Evolutionary conservation across 306 rosid genomes (phyloP).

Genomic region (Elaeagnus macrophylla): DNA sequence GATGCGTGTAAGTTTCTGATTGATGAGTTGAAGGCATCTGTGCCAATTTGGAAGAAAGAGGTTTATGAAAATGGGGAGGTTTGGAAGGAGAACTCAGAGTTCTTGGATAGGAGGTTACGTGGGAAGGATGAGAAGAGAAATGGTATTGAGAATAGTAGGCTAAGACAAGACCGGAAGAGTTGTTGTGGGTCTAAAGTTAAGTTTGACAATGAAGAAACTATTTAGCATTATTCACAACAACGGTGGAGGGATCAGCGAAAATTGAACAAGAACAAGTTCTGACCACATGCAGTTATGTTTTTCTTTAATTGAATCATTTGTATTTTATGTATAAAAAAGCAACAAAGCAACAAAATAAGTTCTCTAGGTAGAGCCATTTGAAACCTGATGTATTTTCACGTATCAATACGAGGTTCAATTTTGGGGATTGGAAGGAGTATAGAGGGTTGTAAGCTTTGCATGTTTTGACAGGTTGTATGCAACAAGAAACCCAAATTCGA

Average conservation of each 20-base stretch:
- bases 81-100: slow-evolving; percentile 89
- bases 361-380: too few species aligned
- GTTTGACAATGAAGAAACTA: slow-evolving; percentile 35
- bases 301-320: too few species aligned
- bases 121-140: slow-evolving; percentile 28
- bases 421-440: too few species aligned
- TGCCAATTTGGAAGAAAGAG: slow-evolving; percentile 98
- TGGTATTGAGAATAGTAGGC: slow-evolving; percentile 20
- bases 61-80: slow-evolving; percentile 83
- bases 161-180: slow-evolving; percentile 28
- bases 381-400: too few species aligned
- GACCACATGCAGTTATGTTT: too few species aligned
- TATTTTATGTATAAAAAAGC: too few species aligned
- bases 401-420: too few species aligned
- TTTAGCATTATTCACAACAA: neutral
- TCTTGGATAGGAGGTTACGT: slow-evolving; percentile 53
- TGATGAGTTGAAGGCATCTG: slow-evolving; percentile 72
- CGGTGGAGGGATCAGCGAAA: slow-evolving; percentile 5
- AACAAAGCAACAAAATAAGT: too few species aligned
- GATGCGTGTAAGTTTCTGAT: slow-evolving; percentile 75
- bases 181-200: slow-evolving; percentile 55
- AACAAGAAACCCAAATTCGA: too few species aligned
- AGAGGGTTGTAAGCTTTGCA: too few species aligned
- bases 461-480: too few species aligned
- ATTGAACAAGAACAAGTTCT: neutral